Evolutionary conservation across 176 grass and related monocot genomes (phyloP).

Genomic region (Melocanna baccifera): DNA sequence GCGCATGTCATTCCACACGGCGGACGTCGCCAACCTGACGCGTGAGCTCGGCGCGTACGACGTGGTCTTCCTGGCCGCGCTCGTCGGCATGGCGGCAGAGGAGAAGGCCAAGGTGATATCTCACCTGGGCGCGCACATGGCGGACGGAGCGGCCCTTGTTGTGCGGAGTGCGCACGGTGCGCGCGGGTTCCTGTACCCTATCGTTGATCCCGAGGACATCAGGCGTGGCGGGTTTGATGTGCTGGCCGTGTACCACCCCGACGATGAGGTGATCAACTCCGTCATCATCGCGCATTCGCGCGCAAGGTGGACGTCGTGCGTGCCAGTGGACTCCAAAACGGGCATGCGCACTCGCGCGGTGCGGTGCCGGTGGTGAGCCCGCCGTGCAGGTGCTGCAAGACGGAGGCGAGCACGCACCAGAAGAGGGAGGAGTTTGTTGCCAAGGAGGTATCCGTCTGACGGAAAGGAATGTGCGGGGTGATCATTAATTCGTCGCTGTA

Average conservation of each 20-base stretch:
- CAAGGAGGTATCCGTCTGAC: conserved; percentile 1
- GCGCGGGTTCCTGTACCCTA: conserved; percentile 68
- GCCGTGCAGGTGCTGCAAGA: conserved; percentile 34
- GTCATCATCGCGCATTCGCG: conserved; percentile 55
- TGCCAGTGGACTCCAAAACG: background rate
- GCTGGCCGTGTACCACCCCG: conserved; percentile 56
- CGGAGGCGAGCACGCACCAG: background rate
- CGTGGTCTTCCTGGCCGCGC: conserved; percentile 77
- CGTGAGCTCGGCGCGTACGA: conserved; percentile 49
- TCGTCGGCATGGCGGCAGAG: conserved; percentile 61
- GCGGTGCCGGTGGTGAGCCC: conserved; percentile 12
- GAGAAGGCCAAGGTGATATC: conserved; percentile 54
- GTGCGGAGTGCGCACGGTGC: conserved; percentile 73
- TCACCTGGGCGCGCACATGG: conserved; percentile 58
- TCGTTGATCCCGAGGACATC: conserved; percentile 51
- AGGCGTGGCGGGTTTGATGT: conserved; percentile 52
- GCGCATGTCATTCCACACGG: conserved; percentile 62
- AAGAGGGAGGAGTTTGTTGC: conserved; percentile 21
- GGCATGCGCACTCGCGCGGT: background rate
- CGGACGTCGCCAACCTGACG: conserved; percentile 47
- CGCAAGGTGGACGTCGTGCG: conserved; percentile 14
- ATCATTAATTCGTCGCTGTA: background rate
- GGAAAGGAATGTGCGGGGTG: background rate
- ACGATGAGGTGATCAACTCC: conserved; percentile 54
- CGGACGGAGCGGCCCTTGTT: conserved; percentile 45